Conservation (phyloP, 441 rosid species). For the Pelargonium australe region DNA sequence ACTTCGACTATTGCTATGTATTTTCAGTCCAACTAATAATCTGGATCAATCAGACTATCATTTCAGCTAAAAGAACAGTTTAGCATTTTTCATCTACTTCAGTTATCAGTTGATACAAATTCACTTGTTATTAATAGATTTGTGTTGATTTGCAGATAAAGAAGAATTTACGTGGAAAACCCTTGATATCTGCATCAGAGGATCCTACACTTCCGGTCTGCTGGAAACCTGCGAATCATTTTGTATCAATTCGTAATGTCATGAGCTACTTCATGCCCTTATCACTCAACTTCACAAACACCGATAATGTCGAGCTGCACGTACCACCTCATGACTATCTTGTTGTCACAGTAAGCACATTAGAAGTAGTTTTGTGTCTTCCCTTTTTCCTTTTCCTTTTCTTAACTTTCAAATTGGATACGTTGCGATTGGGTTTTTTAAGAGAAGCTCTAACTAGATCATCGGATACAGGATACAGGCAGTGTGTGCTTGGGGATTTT, state of each 20-base stretch:
- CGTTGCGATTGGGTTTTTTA: background rate
- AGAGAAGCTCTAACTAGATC: conserved; percentile 9
- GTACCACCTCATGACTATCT: conserved; percentile 50
- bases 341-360: conserved; percentile 42
- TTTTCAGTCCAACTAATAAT: too few species aligned
- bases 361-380: background rate
- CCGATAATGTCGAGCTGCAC: conserved; percentile 36
- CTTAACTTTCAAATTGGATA: background rate
- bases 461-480: conserved; percentile 35
- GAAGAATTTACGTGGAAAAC: conserved; percentile 39
- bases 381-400: background rate
- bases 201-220: conserved; percentile 50
- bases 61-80: too few species aligned
- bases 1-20: background rate
- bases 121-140: background rate
- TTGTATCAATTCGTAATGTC: conserved; percentile 34
- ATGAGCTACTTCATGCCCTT: conserved; percentile 42
- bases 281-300: conserved; percentile 33
- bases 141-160: conserved; percentile 31
- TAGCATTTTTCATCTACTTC: background rate
- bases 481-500: conserved; percentile 58
- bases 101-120: background rate
- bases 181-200: conserved; percentile 28
- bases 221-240: conserved; percentile 48
- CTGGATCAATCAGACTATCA: too few species aligned